phyloP scores from a whole-genome alignment of 176 grass and related monocot genomes.

The Eragrostis curvula region DNA sequence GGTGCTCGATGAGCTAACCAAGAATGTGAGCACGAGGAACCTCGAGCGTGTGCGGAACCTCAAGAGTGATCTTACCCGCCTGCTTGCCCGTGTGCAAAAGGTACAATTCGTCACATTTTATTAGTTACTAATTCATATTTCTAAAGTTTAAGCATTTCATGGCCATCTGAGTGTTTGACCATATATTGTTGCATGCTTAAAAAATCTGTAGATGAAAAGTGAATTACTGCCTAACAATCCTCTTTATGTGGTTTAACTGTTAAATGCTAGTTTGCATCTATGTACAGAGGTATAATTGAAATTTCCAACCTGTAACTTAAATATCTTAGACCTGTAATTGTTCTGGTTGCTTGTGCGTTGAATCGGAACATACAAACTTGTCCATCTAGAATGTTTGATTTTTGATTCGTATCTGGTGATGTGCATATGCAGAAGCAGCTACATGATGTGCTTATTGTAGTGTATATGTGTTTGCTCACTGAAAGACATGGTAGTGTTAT shows the following conservation, averaged over 20 bases:
- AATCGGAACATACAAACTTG: not conserved
- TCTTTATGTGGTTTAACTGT: not conserved
- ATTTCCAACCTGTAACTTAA: not conserved
- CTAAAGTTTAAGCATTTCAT: not conserved
- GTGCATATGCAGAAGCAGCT: conserved; percentile 4
- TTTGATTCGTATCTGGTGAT: not conserved
- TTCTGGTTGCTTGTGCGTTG: not conserved
- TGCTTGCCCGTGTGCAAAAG: conserved; percentile 98
- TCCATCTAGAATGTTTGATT: not conserved
- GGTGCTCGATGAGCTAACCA: conserved; percentile 88
- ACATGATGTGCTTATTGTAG: not conserved
- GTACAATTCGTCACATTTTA: conserved; percentile 28
- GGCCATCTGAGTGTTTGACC: not conserved
- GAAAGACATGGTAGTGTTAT: not conserved
- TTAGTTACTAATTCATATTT: not conserved
- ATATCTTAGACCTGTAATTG: not conserved
- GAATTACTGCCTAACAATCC: not conserved
- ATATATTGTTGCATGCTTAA: conserved; percentile 4
- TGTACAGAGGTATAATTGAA: conserved; percentile 1
- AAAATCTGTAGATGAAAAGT: not conserved
- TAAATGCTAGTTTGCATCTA: not conserved
- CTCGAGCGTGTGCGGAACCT: conserved; percentile 89
- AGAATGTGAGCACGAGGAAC: conserved; percentile 95
- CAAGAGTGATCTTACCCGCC: conserved; percentile 82
- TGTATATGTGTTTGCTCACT: not conserved